Percentiles rank a stretch among this genome's conserved stretches.
Evolutionary conservation across 257 asterid genomes (phyloP).

Genomic region (Gynochthodes officinalis): DNA sequence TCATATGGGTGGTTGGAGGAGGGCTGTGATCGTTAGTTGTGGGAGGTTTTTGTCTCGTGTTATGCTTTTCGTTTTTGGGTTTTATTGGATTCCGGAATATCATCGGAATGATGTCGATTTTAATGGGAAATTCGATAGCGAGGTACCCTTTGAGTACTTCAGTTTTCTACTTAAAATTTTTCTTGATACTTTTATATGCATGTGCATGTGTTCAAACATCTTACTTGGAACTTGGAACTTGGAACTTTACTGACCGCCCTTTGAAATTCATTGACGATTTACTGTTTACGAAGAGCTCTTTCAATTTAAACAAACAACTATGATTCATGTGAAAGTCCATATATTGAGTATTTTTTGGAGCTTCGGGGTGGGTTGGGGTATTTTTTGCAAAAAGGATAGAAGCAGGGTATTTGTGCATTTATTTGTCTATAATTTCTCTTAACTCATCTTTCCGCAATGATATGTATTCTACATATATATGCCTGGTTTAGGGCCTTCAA

Average conservation of each 20-base stretch:
- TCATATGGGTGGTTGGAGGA: slow-evolving; percentile 85
- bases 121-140: slow-evolving; percentile 27
- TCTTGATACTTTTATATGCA: too few relatives aligned
- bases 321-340: too few relatives aligned
- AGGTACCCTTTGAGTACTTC: slow-evolving; percentile 36
- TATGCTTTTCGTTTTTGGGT: slow-evolving; percentile 71
- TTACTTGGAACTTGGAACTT: background rate
- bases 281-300: background rate
- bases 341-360: background rate
- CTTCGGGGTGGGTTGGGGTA: background rate
- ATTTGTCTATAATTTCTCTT: too few relatives aligned
- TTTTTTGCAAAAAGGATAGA: background rate
- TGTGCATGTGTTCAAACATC: background rate
- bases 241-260: background rate
- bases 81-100: slow-evolving; percentile 60
- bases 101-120: slow-evolving; percentile 20
- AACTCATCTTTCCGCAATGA: background rate
- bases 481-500: background rate
- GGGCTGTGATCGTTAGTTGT: slow-evolving; percentile 57
- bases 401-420: background rate
- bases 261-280: background rate
- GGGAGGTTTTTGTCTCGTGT: slow-evolving; percentile 69
- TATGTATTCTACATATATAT: background rate
- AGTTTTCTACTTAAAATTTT: too few relatives aligned
- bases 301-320: background rate